Percentiles rank a stretch among this genome's conserved stretches.
These are phyloP conservation scores for Cokeromyces recurvatus DNA, from an alignment of 371 early-diverging fungal species.

Conservation along the genomic window DNA sequence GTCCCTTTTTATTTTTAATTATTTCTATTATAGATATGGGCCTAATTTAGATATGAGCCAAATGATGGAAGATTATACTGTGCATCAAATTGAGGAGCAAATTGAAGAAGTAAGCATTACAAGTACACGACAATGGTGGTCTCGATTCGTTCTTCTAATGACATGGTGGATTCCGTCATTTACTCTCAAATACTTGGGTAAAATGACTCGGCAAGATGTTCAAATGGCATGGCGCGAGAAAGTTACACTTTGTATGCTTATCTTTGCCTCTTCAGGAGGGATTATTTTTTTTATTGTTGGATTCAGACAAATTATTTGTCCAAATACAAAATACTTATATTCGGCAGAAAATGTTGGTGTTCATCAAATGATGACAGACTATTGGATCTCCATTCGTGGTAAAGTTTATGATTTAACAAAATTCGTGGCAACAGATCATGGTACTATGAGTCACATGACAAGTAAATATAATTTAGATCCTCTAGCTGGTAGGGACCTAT, in stretches of 20 bases:
- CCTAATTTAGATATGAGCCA: conserved; percentile 45
- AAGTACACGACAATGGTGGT: conserved; percentile 64
- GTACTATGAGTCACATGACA: conserved; percentile 36
- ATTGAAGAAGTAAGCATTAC: conserved; percentile 54
- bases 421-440: conserved; percentile 59
- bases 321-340: conserved; percentile 44
- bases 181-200: conserved; percentile 52
- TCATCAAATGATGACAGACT: conserved; percentile 46
- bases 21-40: conserved; percentile 19
- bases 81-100: conserved; percentile 28
- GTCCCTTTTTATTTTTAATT: background rate
- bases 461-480: conserved; percentile 42
- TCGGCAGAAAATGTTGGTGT: conserved; percentile 40
- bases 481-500: conserved; percentile 55
- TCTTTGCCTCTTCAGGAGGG: conserved; percentile 48
- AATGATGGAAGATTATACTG: conserved; percentile 37
- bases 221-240: conserved; percentile 95
- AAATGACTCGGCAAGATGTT: conserved; percentile 82
- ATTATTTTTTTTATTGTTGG: conserved; percentile 60
- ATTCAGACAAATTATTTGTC: conserved; percentile 52
- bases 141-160: conserved; percentile 58
- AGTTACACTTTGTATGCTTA: conserved; percentile 73
- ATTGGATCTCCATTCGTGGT: conserved; percentile 65
- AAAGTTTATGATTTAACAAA: conserved; percentile 74
- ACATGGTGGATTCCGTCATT: conserved; percentile 80